Conservation (phyloP, 2,329 filamentous ascomycete species). For the Aspergillus sp. region DNA sequence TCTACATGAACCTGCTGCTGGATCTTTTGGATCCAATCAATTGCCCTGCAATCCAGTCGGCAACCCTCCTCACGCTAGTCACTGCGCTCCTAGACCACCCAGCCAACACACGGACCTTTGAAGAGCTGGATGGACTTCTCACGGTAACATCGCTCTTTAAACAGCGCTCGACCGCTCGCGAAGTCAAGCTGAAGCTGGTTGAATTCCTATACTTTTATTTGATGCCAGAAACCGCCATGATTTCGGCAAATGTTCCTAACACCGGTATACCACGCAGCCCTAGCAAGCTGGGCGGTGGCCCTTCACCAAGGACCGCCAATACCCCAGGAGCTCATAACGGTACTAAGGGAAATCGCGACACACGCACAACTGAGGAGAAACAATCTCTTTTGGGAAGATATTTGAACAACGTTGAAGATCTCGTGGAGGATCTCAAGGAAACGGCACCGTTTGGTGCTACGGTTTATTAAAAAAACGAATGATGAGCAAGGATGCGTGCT, state of each 20-base stretch:
- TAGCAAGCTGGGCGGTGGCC: slow-evolving; percentile 64
- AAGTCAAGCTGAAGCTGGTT: slow-evolving; percentile 93
- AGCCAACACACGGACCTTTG: slow-evolving; percentile 86
- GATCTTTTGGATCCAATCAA: slow-evolving; percentile 92
- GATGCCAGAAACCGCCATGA: slow-evolving; percentile 75
- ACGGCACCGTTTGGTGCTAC: slow-evolving; percentile 69
- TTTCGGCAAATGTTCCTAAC: slow-evolving; percentile 32
- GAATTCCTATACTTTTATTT: slow-evolving; percentile 99
- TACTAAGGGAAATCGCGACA: slow-evolving; percentile 39
- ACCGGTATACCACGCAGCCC: slow-evolving; percentile 63
- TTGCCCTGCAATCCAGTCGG: slow-evolving; percentile 86
- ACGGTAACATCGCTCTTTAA: slow-evolving; percentile 94
- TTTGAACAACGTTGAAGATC: slow-evolving; percentile 77
- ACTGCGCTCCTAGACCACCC: slow-evolving; percentile 84
- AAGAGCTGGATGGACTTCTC: slow-evolving; percentile 84
- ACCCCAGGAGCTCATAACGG: slow-evolving; percentile 25
- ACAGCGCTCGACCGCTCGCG: slow-evolving; percentile 76
- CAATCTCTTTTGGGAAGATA: slow-evolving; percentile 74
- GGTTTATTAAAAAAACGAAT: slow-evolving; percentile 31
- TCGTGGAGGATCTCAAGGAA: slow-evolving; percentile 80
- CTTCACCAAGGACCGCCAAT: slow-evolving; percentile 49
- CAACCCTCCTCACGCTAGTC: slow-evolving; percentile 85
- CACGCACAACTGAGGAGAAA: slow-evolving; percentile 76
- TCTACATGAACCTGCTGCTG: slow-evolving; percentile 94
- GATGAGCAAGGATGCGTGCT: slow-evolving; percentile 13